Evolutionary conservation across 1,284 basidiomycete genomes (phyloP).

Genomic region (Tylopilus sp.): DNA sequence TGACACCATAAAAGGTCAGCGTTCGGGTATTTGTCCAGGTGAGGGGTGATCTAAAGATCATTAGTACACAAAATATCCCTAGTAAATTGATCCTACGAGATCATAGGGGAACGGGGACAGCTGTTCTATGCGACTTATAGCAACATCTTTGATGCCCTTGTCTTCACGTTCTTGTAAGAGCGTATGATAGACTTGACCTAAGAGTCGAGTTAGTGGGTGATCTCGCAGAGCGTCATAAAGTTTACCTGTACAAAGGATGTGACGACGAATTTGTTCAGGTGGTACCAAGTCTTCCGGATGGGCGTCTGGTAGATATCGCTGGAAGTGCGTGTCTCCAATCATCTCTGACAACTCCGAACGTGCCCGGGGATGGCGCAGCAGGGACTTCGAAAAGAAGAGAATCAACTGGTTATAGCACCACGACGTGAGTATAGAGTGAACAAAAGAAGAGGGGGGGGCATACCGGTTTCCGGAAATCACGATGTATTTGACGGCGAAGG

Average conservation of each 20-base stretch:
- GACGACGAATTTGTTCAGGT: slow-evolving; percentile 86
- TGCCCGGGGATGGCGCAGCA: slow-evolving; percentile 91
- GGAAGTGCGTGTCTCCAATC: slow-evolving; percentile 86
- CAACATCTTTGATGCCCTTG: slow-evolving; percentile 87
- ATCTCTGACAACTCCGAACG: slow-evolving; percentile 88
- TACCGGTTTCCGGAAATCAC: slow-evolving; percentile 94
- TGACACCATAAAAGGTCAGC: slow-evolving; percentile 91
- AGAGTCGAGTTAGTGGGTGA: slow-evolving; percentile 8
- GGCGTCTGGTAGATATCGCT: slow-evolving; percentile 89
- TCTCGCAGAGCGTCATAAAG: neutral
- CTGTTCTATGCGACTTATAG: slow-evolving; percentile 94
- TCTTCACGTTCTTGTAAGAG: slow-evolving; percentile 88
- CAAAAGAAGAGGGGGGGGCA: slow-evolving; percentile 19
- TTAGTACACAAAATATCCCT: neutral
- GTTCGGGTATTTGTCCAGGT: slow-evolving; percentile 95
- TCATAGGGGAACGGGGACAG: slow-evolving; percentile 97
- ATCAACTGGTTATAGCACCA: slow-evolving; percentile 57
- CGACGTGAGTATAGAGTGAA: neutral
- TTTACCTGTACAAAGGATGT: slow-evolving; percentile 83
- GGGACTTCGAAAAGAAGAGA: slow-evolving; percentile 94
- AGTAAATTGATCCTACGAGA: slow-evolving; percentile 48
- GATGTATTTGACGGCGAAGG: slow-evolving; percentile 90
- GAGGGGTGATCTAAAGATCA: slow-evolving; percentile 65
- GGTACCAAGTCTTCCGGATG: slow-evolving; percentile 70
- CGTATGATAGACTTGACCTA: slow-evolving; percentile 92